These are phyloP conservation scores for Suillus subluteus DNA, from an alignment of 768 basidiomycete genomes.

Conservation along the genomic window DNA sequence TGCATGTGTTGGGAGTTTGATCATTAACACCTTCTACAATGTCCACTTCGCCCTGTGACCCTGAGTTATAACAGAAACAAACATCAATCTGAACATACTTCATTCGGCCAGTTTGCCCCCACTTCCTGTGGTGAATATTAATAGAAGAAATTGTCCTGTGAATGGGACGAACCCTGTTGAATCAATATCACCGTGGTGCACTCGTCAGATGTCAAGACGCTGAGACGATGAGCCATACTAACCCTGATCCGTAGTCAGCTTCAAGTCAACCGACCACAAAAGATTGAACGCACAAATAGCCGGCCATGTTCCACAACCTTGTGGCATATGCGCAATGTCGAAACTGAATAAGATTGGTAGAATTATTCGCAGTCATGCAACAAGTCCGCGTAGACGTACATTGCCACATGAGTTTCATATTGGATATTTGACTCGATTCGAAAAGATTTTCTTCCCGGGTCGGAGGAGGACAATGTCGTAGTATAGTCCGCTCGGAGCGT, in stretches of 20 bases:
- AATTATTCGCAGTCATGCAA: background rate
- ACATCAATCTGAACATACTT: constrained; percentile 7
- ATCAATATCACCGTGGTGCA: background rate
- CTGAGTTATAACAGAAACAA: constrained; percentile 1
- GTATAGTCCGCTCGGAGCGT: constrained; percentile 36
- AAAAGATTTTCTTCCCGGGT: constrained; percentile 41
- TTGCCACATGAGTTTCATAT: constrained; percentile 38
- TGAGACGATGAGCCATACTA: constrained; percentile 12
- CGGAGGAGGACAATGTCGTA: constrained; percentile 33
- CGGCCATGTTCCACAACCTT: constrained; percentile 44
- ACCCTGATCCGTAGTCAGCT: constrained; percentile 26
- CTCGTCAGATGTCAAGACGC: constrained; percentile 10
- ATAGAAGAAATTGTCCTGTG: background rate
- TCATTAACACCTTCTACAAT: constrained; percentile 39
- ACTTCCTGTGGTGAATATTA: constrained; percentile 25
- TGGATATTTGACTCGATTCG: constrained; percentile 34
- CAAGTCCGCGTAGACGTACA: constrained; percentile 23
- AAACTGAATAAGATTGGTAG: constrained; percentile 24
- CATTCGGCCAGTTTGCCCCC: constrained; percentile 25
- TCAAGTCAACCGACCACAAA: background rate
- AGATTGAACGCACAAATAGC: constrained; percentile 33
- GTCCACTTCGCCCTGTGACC: constrained; percentile 34
- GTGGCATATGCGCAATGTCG: constrained; percentile 42
- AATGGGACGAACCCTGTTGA: constrained; percentile 27
- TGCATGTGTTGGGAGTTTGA: constrained; percentile 30